Conservation (phyloP, 2,329 filamentous ascomycete species). For the Parafenestella ontariensis region DNA sequence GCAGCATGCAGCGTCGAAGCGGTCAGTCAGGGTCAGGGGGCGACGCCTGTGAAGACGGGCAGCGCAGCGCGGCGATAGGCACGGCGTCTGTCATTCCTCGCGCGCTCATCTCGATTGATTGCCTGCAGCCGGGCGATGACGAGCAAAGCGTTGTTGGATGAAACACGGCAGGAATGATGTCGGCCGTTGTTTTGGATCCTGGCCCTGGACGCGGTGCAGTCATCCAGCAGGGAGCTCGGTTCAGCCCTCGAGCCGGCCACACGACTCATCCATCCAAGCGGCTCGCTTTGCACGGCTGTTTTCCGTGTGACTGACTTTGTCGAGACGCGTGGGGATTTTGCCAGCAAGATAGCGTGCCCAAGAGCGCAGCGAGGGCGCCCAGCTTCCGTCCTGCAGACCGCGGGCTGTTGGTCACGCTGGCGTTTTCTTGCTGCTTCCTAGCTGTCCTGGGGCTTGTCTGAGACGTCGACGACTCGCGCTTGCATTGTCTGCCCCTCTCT, state of each 20-base stretch:
- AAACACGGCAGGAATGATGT: conserved; percentile 7
- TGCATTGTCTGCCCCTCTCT: conserved; percentile 19
- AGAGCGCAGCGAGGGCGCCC: too few relatives aligned
- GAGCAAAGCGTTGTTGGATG: not conserved
- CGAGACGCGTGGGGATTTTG: not conserved
- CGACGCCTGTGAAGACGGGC: too few relatives aligned
- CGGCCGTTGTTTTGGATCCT: conserved; percentile 12
- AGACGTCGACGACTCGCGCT: conserved; percentile 1
- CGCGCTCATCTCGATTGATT: conserved; percentile 2
- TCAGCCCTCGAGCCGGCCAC: conserved; percentile 6
- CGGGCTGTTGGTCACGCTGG: conserved; percentile 9
- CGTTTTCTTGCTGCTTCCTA: conserved; percentile 1
- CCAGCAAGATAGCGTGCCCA: not conserved
- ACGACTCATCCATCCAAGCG: conserved; percentile 8
- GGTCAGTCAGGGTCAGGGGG: too few relatives aligned
- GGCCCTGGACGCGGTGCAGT: conserved; percentile 13
- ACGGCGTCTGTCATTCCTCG: not conserved
- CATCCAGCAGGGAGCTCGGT: conserved; percentile 9
- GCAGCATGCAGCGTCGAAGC: conserved; percentile 9
- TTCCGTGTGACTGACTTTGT: not conserved
- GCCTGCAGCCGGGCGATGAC: not conserved
- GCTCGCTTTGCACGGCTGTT: conserved; percentile 12
- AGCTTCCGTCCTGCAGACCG: conserved; percentile 4
- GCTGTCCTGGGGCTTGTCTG: conserved; percentile 7
- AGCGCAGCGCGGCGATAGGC: not conserved